phyloP scores from a whole-genome alignment of 2,329 filamentous ascomycete genomes.

The Paraphoma sp. region DNA sequence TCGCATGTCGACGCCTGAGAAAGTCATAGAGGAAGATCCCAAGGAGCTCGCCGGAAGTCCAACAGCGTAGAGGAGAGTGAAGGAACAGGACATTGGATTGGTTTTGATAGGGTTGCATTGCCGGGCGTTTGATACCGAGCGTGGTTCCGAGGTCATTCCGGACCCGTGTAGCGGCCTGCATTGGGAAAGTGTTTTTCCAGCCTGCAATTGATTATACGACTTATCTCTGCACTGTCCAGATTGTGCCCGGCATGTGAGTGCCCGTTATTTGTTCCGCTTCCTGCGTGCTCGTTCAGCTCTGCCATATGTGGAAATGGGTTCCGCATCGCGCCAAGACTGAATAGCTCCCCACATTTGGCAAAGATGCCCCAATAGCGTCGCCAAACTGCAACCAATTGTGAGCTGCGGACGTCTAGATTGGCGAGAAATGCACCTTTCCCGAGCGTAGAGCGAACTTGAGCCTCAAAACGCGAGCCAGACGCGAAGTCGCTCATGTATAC shows the following conservation, averaged over 20 bases:
- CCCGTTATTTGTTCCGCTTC: no score
- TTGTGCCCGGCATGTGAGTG: neutral
- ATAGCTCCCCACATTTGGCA: conserved; percentile 22
- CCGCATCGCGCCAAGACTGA: conserved; percentile 15
- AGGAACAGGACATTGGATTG: neutral
- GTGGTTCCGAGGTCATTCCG: neutral
- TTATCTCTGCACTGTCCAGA: neutral
- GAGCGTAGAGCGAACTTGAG: conserved; percentile 32
- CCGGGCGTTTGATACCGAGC: neutral
- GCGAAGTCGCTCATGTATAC: conserved; percentile 17
- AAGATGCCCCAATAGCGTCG: conserved; percentile 20
- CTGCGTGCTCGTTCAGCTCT: conserved; percentile 1
- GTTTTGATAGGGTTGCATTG: neutral
- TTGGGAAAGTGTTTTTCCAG: no score
- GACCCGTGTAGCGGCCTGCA: neutral
- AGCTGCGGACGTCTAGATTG: conserved; percentile 5
- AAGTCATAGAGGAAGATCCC: conserved; percentile 25
- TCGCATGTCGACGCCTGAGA: conserved; percentile 25
- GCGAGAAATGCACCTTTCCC: conserved; percentile 11
- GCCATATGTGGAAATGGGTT: conserved; percentile 26
- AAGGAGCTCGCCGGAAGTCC: conserved; percentile 12
- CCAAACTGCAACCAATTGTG: conserved; percentile 15
- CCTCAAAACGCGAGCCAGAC: conserved; percentile 32
- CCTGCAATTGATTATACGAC: no score
- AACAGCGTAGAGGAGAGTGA: conserved; percentile 1